These are phyloP conservation scores for Aureobasidium musti DNA, from an alignment of 2,329 filamentous ascomycete species.

Conservation along the genomic window DNA sequence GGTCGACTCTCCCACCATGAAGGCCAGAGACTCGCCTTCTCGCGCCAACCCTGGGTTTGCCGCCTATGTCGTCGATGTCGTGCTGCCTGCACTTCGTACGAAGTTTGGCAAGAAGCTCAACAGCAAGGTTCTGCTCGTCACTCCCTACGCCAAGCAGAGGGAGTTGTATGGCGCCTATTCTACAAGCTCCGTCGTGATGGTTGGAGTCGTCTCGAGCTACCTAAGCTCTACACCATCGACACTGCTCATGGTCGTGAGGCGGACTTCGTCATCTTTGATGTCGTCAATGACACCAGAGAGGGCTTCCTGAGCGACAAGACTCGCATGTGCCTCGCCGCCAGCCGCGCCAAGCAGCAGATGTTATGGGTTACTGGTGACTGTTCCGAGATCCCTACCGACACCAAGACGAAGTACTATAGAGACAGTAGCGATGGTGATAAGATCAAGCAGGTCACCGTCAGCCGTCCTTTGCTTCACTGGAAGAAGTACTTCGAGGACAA, in stretches of 20 bases:
- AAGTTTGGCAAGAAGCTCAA: background rate
- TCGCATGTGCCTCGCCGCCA: no score
- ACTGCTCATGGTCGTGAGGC: no score
- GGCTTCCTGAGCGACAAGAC: slow-evolving; percentile 1
- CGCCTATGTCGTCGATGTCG: background rate
- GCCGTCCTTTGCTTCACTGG: no score
- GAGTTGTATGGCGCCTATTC: background rate
- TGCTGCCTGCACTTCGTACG: background rate
- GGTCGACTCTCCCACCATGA: background rate
- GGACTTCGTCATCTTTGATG: slow-evolving; percentile 2
- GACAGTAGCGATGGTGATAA: no score
- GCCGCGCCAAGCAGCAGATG: no score
- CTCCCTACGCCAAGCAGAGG: slow-evolving; percentile 3
- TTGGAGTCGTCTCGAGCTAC: background rate
- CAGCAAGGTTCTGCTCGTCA: background rate
- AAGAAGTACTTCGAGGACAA: no score
- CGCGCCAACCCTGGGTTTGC: background rate
- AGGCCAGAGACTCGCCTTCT: background rate
- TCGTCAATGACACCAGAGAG: slow-evolving; percentile 5
- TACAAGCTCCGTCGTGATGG: background rate
- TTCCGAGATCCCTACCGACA: no score
- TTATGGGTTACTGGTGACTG: no score
- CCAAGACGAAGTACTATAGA: no score
- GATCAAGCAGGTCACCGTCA: no score
- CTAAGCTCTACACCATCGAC: background rate